phyloP scores from a whole-genome alignment of 345 rosid genomes.

The Adansonia digitata region DNA sequence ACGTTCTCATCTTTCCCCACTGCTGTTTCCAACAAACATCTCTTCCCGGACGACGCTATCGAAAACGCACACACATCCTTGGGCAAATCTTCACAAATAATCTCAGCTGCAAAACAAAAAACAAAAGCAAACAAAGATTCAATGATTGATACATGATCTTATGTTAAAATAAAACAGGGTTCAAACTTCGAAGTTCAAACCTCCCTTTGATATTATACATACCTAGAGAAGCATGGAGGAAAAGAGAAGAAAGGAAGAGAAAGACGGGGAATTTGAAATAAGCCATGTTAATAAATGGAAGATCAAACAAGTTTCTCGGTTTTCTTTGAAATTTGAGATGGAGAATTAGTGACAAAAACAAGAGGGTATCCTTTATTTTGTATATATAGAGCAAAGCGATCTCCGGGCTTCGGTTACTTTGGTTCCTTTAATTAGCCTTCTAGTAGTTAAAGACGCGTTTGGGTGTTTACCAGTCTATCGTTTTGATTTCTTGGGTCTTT shows the following conservation, averaged over 20 bases:
- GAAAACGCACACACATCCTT: constrained; percentile 69
- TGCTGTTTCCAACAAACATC: constrained; percentile 73
- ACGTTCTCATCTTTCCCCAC: constrained; percentile 27
- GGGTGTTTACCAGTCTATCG: not conserved
- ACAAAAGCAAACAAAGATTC: not conserved
- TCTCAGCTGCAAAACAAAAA: constrained; percentile 36
- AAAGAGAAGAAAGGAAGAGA: constrained; percentile 55
- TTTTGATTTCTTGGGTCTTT: not conserved
- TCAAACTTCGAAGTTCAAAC: too few relatives aligned
- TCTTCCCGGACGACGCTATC: constrained; percentile 70
- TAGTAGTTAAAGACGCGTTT: not conserved
- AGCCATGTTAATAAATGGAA: constrained; percentile 37
- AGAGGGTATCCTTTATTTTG: not conserved
- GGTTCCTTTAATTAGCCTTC: not conserved
- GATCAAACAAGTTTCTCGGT: not conserved
- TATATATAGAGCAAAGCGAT: constrained; percentile 9
- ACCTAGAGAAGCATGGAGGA: constrained; percentile 70
- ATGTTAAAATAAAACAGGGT: not conserved
- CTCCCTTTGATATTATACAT: too few relatives aligned
- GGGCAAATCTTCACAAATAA: constrained; percentile 69
- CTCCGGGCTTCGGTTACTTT: not conserved
- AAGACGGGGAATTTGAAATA: constrained; percentile 40
- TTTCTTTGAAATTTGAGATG: not conserved
- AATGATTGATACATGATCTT: not conserved
- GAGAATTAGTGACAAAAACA: constrained; percentile 2